Evolutionary conservation across 768 basidiomycete species (phyloP).

Genomic region (Tephrocybe sp.): DNA sequence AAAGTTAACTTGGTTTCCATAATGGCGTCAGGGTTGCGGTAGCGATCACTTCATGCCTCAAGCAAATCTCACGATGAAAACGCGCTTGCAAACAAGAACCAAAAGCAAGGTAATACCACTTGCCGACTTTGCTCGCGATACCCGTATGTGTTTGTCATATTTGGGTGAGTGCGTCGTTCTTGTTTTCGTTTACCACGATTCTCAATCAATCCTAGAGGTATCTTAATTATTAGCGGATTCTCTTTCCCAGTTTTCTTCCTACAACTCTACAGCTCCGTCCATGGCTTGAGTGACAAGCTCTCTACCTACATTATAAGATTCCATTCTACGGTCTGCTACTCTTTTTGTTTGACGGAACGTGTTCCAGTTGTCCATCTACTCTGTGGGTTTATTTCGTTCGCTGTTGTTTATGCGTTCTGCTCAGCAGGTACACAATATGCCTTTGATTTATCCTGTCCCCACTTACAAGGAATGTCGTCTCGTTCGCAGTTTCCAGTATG

Average conservation of each 20-base stretch:
- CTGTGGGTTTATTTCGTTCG: conserved; percentile 37
- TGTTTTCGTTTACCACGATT: neutral
- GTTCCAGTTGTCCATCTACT: conserved; percentile 41
- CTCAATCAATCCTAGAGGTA: conserved; percentile 12
- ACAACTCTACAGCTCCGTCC: conserved; percentile 31
- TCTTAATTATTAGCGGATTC: conserved; percentile 32
- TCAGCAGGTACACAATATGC: conserved; percentile 26
- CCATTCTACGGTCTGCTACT: neutral
- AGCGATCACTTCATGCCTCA: conserved; percentile 31
- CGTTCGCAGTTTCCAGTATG: neutral
- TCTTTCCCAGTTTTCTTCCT: conserved; percentile 51
- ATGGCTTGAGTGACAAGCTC: neutral
- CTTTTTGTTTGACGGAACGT: neutral
- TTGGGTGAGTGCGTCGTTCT: conserved; percentile 15
- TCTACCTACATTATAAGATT: conserved; percentile 1
- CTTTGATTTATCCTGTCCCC: neutral
- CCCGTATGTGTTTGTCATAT: conserved; percentile 26
- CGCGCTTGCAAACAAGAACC: conserved; percentile 34
- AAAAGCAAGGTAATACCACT: conserved; percentile 22
- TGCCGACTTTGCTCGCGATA: conserved; percentile 27
- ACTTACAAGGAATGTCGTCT: neutral
- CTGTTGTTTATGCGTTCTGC: conserved; percentile 45
- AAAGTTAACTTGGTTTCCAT: conserved; percentile 35
- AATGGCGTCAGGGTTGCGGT: conserved; percentile 40
- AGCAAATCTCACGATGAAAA: conserved; percentile 31